Base-by-base conservation (phyloP, 2,329 filamentous ascomycete genomes). In the Aquanectria penicillioides region DNA sequence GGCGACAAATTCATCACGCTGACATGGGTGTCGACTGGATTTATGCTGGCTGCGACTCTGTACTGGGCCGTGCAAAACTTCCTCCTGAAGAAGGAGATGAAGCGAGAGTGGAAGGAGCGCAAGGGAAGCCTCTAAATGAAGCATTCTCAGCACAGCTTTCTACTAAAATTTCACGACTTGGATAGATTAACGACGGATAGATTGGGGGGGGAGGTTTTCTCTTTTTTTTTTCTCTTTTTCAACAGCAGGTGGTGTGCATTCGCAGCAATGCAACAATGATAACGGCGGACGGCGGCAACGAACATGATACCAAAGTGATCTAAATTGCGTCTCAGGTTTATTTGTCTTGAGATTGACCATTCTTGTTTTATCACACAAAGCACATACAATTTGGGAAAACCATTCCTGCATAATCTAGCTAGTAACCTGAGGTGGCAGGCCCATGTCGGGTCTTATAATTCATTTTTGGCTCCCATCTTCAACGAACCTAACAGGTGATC, bases 21-120 rank as follows among this genome's bases (percentile, higher is more conserved):
- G 33, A 76, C 76, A 5, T 85, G 82, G 83, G 75, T 80, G 5
- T 74, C 81, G 2, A 77, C 81, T 13, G 80, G 67, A 4, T 70
- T 80, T 59, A 82, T 83, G 77, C 67, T 75, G 4, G 59, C 73
- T 1, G 68, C 76, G 0, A 54, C 74, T 5, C 22, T 75, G 3
- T 83, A 78, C 67, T 85, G 82, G 82, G 18, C 69, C 1, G 69
- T 57, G 10, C 69, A 76, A 34, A 67, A 79, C 61, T 71, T 72
- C 26, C 25, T 69, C 4, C 63, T 70, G 57, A 69, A 70, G 44
- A 66, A 70, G 7, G 67, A 67, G 63, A 64, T 54, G 36, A 71
- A 66, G 70, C 67, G 50, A 12, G 50, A 65, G 54, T 69, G 69
- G 63, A 64, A 57, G 57, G 56, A 61, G 52, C 65, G 68, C 34